Conservation (phyloP, 2,329 filamentous ascomycete species). For the Phaeosphaeria sp. region DNA sequence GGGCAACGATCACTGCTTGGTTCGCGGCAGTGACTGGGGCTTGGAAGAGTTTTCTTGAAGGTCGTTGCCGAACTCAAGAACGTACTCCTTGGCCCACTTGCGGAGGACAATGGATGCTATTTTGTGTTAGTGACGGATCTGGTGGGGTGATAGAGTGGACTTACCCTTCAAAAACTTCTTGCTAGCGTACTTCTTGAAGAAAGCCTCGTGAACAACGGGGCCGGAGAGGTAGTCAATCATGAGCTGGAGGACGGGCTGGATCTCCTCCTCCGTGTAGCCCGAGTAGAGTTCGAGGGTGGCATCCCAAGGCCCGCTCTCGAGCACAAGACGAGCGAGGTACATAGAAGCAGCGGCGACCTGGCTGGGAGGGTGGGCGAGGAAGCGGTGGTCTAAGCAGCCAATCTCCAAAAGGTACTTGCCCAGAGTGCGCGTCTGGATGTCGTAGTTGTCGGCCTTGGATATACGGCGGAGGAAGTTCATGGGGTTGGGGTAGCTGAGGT, state of each 20-base stretch:
- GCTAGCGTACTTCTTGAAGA: conserved; percentile 99
- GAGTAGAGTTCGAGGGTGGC: conserved; percentile 87
- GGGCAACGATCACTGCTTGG: conserved; percentile 11
- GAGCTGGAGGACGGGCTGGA: conserved; percentile 87
- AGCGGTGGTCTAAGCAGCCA: conserved; percentile 90
- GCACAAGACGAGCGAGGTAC: conserved; percentile 89
- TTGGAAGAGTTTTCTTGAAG: conserved; percentile 36
- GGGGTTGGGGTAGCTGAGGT: conserved; percentile 97
- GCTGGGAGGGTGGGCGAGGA: conserved; percentile 88
- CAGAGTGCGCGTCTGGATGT: conserved; percentile 95
- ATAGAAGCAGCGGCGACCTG: conserved; percentile 91
- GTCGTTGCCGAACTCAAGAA: conserved; percentile 39
- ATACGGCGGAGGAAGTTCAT: conserved; percentile 99
- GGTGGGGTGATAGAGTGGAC: conserved; percentile 23
- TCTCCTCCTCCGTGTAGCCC: conserved; percentile 91
- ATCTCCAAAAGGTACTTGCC: conserved; percentile 99
- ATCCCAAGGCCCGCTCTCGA: conserved; percentile 93
- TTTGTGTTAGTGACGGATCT: conserved; percentile 15
- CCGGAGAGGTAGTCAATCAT: conserved; percentile 97
- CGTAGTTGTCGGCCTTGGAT: conserved; percentile 99
- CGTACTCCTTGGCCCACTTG: conserved; percentile 86
- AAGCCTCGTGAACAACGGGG: conserved; percentile 91
- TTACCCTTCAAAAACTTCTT: conserved; percentile 99
- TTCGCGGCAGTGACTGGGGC: conserved; percentile 20
- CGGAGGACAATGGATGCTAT: conserved; percentile 89